These are phyloP conservation scores for Vigna reflexopilosa DNA, from an alignment of 306 rosid species.

Conservation along the genomic window DNA sequence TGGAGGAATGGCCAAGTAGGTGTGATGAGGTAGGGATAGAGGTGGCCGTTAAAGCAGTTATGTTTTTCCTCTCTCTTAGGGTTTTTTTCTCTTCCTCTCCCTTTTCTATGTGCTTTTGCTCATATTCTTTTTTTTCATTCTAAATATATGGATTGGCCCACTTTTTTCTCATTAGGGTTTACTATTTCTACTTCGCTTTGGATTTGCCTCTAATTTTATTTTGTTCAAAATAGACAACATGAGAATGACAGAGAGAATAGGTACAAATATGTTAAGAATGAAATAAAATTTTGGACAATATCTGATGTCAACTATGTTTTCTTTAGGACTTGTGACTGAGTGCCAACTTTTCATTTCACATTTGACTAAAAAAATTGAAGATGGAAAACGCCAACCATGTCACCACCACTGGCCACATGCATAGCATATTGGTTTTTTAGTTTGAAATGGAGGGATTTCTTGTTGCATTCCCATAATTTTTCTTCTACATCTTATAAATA, in stretches of 20 bases:
- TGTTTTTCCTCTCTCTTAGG: constrained; percentile 11
- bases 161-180: not conserved
- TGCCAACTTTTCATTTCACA: too few species aligned
- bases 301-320: too few species aligned
- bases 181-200: not conserved
- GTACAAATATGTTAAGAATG: not conserved
- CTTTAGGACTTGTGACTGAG: too few species aligned
- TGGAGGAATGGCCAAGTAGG: constrained; percentile 40
- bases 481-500: too few species aligned
- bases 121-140: not conserved
- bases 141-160: not conserved
- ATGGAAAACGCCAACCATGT: too few species aligned
- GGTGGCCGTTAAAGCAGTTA: constrained; percentile 51
- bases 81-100: not conserved
- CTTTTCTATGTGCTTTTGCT: not conserved
- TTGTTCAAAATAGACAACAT: not conserved
- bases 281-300: too few species aligned
- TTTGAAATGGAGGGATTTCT: too few species aligned
- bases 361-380: too few species aligned
- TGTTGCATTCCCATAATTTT: too few species aligned
- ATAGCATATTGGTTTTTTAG: too few species aligned
- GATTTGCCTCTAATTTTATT: not conserved
- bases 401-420: too few species aligned
- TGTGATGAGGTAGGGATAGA: constrained; percentile 47
- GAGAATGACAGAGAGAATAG: not conserved